Evolutionary conservation across 1,284 basidiomycete species (phyloP).

Genomic region (Heliocybe sulcata): DNA sequence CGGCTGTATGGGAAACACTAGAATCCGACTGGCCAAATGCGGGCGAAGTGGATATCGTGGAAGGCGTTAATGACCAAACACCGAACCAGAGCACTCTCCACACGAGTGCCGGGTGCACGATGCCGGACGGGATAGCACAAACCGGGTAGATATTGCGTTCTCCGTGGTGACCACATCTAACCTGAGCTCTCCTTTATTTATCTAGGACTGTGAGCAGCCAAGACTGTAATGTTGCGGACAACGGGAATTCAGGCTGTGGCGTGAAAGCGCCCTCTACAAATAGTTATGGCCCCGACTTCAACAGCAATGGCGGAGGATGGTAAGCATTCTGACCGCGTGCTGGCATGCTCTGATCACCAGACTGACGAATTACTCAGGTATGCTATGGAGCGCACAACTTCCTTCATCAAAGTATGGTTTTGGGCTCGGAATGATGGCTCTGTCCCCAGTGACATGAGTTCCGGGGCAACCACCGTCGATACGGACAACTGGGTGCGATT

Average conservation of each 20-base stretch:
- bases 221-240: slow-evolving; percentile 30
- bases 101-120: slow-evolving; percentile 25
- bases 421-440: slow-evolving; percentile 24
- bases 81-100: slow-evolving; percentile 35
- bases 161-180: neutral
- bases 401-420: slow-evolving; percentile 32
- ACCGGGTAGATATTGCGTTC: no score
- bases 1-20: slow-evolving; percentile 45
- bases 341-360: neutral
- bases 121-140: neutral
- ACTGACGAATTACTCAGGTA: slow-evolving; percentile 20
- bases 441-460: slow-evolving; percentile 22
- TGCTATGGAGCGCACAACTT: slow-evolving; percentile 29
- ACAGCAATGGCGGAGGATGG: slow-evolving; percentile 33
- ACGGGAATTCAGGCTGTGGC: slow-evolving; percentile 40
- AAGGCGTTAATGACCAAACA: slow-evolving; percentile 26
- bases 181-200: neutral
- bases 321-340: slow-evolving; percentile 7
- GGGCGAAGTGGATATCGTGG: slow-evolving; percentile 29
- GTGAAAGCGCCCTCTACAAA: slow-evolving; percentile 27
- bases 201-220: slow-evolving; percentile 10
- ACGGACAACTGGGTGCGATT: slow-evolving; percentile 25
- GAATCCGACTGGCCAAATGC: slow-evolving; percentile 40
- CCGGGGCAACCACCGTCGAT: slow-evolving; percentile 17
- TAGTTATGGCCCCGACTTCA: slow-evolving; percentile 34